Percentiles rank a stretch among this genome's conserved stretches.
These are phyloP conservation scores for Thalassiosira hispida DNA, from an alignment of 352 stramenopile species.

Conservation along the genomic window DNA sequence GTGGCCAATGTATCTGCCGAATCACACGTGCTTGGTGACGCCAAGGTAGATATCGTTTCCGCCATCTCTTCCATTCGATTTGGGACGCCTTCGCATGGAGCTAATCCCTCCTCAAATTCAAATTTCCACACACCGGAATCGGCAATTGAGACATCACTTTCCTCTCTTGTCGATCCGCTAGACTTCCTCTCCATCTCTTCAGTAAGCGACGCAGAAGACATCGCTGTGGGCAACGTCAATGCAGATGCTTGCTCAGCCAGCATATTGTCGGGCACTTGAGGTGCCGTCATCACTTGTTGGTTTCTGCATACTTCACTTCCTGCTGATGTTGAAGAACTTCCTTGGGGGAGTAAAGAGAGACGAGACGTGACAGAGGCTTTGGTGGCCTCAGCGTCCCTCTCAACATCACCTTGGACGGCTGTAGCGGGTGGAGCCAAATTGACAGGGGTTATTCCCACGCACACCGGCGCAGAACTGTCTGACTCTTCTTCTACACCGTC, in stretches of 20 bases:
- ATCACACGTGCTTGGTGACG: neutral
- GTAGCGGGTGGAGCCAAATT: neutral
- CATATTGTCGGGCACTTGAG: neutral
- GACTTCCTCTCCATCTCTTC: too few species aligned
- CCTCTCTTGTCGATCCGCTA: too few species aligned
- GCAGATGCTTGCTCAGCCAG: neutral
- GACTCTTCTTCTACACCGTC: neutral
- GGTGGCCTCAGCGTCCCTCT: too few species aligned
- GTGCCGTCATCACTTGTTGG: neutral
- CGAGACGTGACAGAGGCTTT: too few species aligned
- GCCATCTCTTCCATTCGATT: neutral
- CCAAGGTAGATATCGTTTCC: neutral
- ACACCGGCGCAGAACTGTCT: neutral
- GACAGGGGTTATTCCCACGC: neutral
- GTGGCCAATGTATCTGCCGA: neutral
- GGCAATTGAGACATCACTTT: neutral
- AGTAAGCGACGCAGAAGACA: neutral
- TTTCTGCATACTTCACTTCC: too few species aligned
- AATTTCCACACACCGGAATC: neutral
- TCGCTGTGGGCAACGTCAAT: neutral
- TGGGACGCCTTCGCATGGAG: neutral
- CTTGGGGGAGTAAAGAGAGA: too few species aligned
- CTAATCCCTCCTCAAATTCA: conserved; percentile 3
- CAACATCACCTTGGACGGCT: neutral
- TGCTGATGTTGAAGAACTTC: neutral